A percentile compares a stretch with the other conserved stretches of the same genome.
Conservation (phyloP, 1,284 basidiomycete species). For the Irpex sp. region DNA sequence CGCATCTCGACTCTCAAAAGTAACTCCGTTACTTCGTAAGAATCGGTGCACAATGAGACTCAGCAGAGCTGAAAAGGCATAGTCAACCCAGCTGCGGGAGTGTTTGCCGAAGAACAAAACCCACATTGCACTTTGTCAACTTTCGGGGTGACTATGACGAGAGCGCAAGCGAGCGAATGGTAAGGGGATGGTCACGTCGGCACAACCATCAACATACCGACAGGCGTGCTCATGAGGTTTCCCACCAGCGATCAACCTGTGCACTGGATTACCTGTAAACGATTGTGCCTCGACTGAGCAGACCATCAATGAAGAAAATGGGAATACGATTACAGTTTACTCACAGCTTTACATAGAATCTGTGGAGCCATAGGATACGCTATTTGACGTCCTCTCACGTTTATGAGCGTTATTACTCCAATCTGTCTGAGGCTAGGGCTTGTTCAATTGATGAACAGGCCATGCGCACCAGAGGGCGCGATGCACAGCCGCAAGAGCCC, state of each 20-base stretch:
- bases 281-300: not conserved
- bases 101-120: not conserved
- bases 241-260: not conserved
- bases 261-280: not conserved
- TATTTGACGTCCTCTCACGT: not conserved
- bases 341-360: not conserved
- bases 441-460: not conserved
- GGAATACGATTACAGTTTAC: not conserved
- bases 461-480: not conserved
- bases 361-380: not conserved
- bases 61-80: too few relatives aligned
- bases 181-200: not conserved
- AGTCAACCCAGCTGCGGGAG: too few relatives aligned
- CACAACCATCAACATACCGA: conserved; percentile 1
- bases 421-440: not conserved
- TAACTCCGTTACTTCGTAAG: not conserved
- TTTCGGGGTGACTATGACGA: not conserved
- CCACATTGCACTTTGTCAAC: not conserved
- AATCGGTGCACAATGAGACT: too few relatives aligned
- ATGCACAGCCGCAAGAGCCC: not conserved
- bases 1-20: not conserved
- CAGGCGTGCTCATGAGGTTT: not conserved
- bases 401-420: not conserved
- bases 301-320: not conserved
- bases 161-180: not conserved